phyloP scores from a whole-genome alignment of 2,329 filamentous ascomycete genomes.

The Pseudogymnoascus sp. region DNA sequence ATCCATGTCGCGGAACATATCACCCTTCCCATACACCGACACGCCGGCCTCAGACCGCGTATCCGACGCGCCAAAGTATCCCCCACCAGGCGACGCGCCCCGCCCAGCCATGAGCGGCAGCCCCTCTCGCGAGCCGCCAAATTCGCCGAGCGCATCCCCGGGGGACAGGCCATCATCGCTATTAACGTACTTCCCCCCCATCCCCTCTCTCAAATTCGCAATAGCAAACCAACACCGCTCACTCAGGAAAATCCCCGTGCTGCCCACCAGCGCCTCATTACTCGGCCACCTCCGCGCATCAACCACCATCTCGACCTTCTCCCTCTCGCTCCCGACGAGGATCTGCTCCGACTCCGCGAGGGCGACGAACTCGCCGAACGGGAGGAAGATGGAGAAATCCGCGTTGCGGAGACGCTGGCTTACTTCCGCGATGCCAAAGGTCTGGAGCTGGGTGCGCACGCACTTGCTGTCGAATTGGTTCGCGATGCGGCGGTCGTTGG shows the following conservation, averaged over 20 bases:
- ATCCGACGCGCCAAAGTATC: conserved; percentile 68
- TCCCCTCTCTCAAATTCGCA: conserved; percentile 61
- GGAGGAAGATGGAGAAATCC: conserved; percentile 92
- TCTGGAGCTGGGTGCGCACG: conserved; percentile 87
- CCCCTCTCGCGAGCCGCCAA: conserved; percentile 55
- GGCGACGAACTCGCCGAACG: conserved; percentile 91
- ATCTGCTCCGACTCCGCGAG: conserved; percentile 76
- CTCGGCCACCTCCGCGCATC: conserved; percentile 87
- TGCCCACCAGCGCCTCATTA: conserved; percentile 84
- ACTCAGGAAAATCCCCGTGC: conserved; percentile 90
- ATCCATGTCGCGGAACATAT: conserved; percentile 97
- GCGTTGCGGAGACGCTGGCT: conserved; percentile 86
- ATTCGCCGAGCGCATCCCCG: conserved; percentile 42
- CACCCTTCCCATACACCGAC: conserved; percentile 83
- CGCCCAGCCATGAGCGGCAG: conserved; percentile 42
- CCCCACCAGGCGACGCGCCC: conserved; percentile 47
- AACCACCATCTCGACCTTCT: conserved; percentile 85
- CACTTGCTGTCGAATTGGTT: conserved; percentile 99
- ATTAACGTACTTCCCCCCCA: conserved; percentile 42
- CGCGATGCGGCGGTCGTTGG: conserved; percentile 91
- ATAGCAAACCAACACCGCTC: conserved; percentile 94
- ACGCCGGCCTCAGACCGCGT: conserved; percentile 82
- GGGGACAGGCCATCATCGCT: conserved; percentile 52
- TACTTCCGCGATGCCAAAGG: conserved; percentile 93
- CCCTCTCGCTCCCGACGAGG: conserved; percentile 82